These are phyloP conservation scores for Colletotrichum cuscutae DNA, from an alignment of 2,329 filamentous ascomycete species.

Conservation along the genomic window DNA sequence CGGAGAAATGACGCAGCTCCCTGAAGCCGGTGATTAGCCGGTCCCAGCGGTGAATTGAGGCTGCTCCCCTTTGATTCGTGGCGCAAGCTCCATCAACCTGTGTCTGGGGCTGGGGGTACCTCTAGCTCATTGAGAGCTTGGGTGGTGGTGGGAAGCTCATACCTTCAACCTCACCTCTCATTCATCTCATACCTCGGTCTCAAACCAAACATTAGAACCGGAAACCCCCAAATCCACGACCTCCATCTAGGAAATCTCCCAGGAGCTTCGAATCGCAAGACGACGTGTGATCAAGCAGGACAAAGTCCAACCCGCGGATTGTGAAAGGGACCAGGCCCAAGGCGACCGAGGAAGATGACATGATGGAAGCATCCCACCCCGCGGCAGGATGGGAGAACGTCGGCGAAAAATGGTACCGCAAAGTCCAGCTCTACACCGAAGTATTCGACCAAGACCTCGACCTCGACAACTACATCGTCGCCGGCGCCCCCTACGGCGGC, in stretches of 20 bases:
- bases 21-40: conserved; percentile 27
- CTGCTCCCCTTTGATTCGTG: conserved; percentile 8
- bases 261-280: no score
- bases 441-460: conserved; percentile 95
- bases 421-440: conserved; percentile 90
- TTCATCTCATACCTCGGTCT: background rate
- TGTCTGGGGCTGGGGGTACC: background rate
- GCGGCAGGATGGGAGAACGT: conserved; percentile 95
- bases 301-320: background rate
- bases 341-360: conserved; percentile 43
- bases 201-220: background rate
- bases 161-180: background rate
- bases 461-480: conserved; percentile 92
- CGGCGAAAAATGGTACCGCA: conserved; percentile 94
- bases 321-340: background rate
- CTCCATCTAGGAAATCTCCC: background rate
- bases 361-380: conserved; percentile 70
- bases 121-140: conserved; percentile 13
- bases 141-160: background rate
- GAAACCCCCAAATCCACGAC: no score
- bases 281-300: background rate
- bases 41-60: background rate
- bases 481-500: conserved; percentile 91
- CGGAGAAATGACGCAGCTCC: conserved; percentile 28
- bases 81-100: conserved; percentile 26